Conservation (phyloP, 2,329 filamentous ascomycete genomes). For the Podosphaera aphanis region DNA sequence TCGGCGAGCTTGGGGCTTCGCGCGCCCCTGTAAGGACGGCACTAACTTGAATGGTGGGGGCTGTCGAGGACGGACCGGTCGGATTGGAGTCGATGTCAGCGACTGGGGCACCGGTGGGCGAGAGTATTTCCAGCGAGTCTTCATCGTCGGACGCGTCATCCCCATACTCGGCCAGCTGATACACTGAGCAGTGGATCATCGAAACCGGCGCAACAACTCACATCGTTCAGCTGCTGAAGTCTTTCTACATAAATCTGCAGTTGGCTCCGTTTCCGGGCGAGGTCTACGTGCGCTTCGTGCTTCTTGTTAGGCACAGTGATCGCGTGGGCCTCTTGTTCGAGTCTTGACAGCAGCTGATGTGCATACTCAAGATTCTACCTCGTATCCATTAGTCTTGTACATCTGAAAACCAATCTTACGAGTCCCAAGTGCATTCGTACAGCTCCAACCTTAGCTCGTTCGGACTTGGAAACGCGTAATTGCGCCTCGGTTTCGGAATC, state of each 20-base stretch:
- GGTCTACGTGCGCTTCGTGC: slow-evolving; percentile 35
- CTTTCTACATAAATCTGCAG: slow-evolving; percentile 43
- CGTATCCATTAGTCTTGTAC: background rate
- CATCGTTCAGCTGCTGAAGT: slow-evolving; percentile 43
- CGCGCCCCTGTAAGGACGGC: slow-evolving; percentile 3
- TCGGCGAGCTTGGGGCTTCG: slow-evolving; percentile 2
- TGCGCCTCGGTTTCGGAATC: slow-evolving; percentile 33
- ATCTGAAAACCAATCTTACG: background rate
- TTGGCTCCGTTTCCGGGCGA: slow-evolving; percentile 39
- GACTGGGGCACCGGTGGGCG: slow-evolving; percentile 21
- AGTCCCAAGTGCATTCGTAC: slow-evolving; percentile 16
- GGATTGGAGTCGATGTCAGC: slow-evolving; percentile 4
- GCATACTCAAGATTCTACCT: slow-evolving; percentile 49
- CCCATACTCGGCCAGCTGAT: slow-evolving; percentile 9
- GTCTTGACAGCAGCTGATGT: slow-evolving; percentile 39
- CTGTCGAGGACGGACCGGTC: background rate
- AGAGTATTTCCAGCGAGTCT: slow-evolving; percentile 30
- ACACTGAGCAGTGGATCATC: background rate
- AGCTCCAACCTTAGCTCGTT: slow-evolving; percentile 34
- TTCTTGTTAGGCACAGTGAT: slow-evolving; percentile 34
- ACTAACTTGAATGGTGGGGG: slow-evolving; percentile 2
- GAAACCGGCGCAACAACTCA: slow-evolving; percentile 13
- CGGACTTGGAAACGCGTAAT: slow-evolving; percentile 37
- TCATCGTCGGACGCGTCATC: slow-evolving; percentile 25
- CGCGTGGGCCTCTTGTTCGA: slow-evolving; percentile 44